Evolutionary conservation across 495 filamentous ascomycete genomes (phyloP), one percentile per base, ranked within the genome.

Genomic region (Podospora pseudoanserina): DNA sequence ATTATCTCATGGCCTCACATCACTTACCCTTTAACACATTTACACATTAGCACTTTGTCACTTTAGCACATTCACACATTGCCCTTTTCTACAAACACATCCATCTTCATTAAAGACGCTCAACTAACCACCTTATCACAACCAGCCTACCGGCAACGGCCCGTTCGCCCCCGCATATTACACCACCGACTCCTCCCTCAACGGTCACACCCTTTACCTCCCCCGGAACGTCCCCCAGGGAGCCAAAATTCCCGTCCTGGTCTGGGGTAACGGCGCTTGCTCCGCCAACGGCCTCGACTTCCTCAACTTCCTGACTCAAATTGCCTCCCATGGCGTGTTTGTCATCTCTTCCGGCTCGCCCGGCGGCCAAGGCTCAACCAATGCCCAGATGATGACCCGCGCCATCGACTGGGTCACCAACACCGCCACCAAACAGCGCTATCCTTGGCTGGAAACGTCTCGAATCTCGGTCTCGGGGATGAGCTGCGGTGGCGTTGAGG

Each of bases 181-280:
- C 68, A 60, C 59, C 39, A 71, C 69, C 30, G 69, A 69, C 57
- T 23, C 60, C 54, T 32, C 55, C 27, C 75, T 78, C 34, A 23
- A 54, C 39, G n/a, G 59, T 53, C 76, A 78, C 71, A 78, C 76
- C 61, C 53, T 78, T 57, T 71, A 67, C 59, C 61, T 73, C 71
- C 61, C 72, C 19, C 54, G 61, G 20, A 69, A 65, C 23, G 16
- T 72, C 20, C 61, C 73, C 69, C 15, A 76, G 7, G 27, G 39
- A n/a, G 7, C 57, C 64, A 68, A 74, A 53, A 59, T 82, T 56
- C 69, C 64, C 32, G 63, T 79, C 67, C 60, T 79, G 64, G 60
- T 80, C 65, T 79, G 77, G 76, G 77, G 76, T 57, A 76, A 79
- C 68, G 77, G 77, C 66, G 76, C 60, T 57, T 79, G 77, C 74